These are phyloP conservation scores for Pyrenopolyporus hunteri DNA, from an alignment of 495 filamentous ascomycete genomes.

Conservation along the genomic window DNA sequence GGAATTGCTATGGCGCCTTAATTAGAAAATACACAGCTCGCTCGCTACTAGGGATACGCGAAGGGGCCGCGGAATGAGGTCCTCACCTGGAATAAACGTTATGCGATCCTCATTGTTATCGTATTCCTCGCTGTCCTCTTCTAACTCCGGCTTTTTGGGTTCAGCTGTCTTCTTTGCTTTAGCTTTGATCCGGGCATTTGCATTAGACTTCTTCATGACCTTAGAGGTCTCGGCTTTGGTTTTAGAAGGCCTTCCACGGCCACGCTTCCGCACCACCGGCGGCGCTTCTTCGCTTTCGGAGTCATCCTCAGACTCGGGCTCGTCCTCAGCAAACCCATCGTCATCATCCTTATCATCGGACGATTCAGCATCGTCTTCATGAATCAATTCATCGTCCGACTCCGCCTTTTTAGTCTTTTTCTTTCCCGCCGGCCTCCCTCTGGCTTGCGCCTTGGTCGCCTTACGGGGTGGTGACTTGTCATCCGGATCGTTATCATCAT, in stretches of 20 bases:
- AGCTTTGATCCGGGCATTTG: slow-evolving; percentile 8
- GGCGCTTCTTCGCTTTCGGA: slow-evolving; percentile 36
- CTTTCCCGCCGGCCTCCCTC: neutral
- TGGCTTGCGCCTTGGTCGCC: slow-evolving; percentile 11
- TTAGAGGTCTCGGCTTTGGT: slow-evolving; percentile 8
- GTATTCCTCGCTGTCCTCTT: slow-evolving; percentile 34
- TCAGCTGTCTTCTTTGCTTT: neutral
- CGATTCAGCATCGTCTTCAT: slow-evolving; percentile 32
- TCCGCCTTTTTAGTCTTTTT: slow-evolving; percentile 11
- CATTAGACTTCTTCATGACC: slow-evolving; percentile 4
- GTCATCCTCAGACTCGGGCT: slow-evolving; percentile 34
- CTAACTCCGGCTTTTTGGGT: neutral
- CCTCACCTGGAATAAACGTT: slow-evolving; percentile 61
- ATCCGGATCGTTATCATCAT: slow-evolving; percentile 21
- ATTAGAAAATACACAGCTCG: slow-evolving; percentile 3
- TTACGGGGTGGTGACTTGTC: slow-evolving; percentile 28
- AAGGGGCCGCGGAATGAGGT: neutral
- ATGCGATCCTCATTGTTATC: slow-evolving; percentile 47
- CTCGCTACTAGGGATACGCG: neutral
- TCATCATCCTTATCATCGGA: slow-evolving; percentile 34
- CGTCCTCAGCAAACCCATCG: slow-evolving; percentile 33
- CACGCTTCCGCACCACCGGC: slow-evolving; percentile 20
- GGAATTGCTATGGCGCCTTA: slow-evolving; percentile 35
- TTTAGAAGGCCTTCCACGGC: slow-evolving; percentile 32
- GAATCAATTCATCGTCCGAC: slow-evolving; percentile 32